A percentile compares a stretch with the other conserved stretches of the same genome.
Conservation (phyloP, 148 eudicot species). For the Rheum nobile region DNA sequence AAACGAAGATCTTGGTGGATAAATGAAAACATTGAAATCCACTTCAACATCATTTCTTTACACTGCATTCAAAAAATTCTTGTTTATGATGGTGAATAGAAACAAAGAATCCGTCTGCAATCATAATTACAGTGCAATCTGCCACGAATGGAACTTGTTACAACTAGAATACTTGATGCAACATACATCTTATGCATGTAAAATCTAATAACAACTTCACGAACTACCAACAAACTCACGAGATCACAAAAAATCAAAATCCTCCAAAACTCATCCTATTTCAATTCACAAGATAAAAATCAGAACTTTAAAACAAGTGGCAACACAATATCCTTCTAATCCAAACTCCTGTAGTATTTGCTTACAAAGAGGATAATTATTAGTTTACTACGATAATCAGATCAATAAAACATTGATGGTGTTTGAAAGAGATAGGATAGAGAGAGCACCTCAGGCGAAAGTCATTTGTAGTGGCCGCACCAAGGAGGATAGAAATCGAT, state of each 20-base stretch:
- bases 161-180: background rate
- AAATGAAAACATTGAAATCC: too few species aligned
- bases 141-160: background rate
- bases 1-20: too few species aligned
- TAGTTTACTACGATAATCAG: background rate
- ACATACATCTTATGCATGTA: background rate
- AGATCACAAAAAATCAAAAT: background rate
- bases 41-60: background rate
- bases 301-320: background rate
- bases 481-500: conserved; percentile 91
- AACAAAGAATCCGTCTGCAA: too few species aligned
- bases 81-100: background rate
- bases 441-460: conserved; percentile 73
- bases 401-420: background rate
- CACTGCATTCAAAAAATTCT: background rate
- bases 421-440: too few species aligned
- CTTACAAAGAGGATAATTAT: background rate
- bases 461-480: conserved; percentile 94
- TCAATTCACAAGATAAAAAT: background rate
- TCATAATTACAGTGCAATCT: background rate
- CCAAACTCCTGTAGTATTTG: background rate
- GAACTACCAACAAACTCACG: background rate
- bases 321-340: background rate
- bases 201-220: background rate
- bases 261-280: too few species aligned